Evolutionary conservation across 163 green algal genomes (phyloP).

Genomic region (Coccomyxa subellipsoidea): DNA sequence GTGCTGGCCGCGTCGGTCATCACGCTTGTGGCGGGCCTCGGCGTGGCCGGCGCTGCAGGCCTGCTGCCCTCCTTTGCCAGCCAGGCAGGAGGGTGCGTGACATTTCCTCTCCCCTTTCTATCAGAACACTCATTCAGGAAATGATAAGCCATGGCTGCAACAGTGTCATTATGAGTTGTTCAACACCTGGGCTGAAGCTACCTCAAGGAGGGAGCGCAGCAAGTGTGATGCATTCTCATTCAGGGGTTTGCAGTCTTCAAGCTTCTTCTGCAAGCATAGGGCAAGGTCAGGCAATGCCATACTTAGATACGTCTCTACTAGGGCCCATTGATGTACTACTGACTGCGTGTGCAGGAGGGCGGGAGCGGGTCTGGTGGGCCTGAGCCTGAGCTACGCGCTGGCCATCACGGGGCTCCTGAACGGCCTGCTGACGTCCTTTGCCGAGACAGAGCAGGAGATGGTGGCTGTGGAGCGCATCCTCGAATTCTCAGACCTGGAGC

Average conservation of each 20-base stretch:
- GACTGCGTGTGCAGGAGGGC: neutral
- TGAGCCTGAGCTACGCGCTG: slow-evolving; percentile 73
- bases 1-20: slow-evolving; percentile 54
- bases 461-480: slow-evolving; percentile 75
- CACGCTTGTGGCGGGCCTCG: slow-evolving; percentile 38
- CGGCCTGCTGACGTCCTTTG: slow-evolving; percentile 64
- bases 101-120: no score
- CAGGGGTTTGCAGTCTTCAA: no score
- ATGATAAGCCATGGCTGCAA: no score
- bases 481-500: slow-evolving; percentile 39
- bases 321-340: no score
- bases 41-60: slow-evolving; percentile 36
- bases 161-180: no score
- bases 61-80: slow-evolving; percentile 10
- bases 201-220: no score
- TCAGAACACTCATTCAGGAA: no score
- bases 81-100: neutral
- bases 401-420: slow-evolving; percentile 83
- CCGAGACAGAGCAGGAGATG: slow-evolving; percentile 81
- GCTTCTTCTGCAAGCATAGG: no score
- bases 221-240: no score
- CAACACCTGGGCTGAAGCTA: no score
- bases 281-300: no score
- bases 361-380: slow-evolving; percentile 47
- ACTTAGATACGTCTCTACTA: no score